A percentile compares a stretch with the other conserved stretches of the same genome.
phyloP scores from a whole-genome alignment of 371 early-diverging fungal genomes.

The Cokeromyces recurvatus region DNA sequence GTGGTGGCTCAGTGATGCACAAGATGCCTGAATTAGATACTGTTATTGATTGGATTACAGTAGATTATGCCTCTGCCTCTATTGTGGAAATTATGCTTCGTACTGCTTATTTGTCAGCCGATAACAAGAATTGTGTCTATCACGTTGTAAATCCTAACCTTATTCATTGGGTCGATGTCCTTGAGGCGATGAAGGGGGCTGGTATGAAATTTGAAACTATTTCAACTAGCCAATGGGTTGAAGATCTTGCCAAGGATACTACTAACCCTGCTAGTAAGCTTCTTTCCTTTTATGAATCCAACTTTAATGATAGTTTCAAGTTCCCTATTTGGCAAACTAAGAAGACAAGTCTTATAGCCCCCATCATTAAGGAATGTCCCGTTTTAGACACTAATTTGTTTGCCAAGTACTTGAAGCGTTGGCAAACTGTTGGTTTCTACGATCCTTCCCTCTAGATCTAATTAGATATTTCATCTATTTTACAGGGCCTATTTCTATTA shows the following conservation, averaged over 20 bases:
- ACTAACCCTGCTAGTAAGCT: constrained; percentile 31
- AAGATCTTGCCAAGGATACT: constrained; percentile 19
- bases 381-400: constrained; percentile 9
- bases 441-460: neutral
- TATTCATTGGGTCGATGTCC: constrained; percentile 19
- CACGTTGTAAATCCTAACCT: constrained; percentile 32
- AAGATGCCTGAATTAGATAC: constrained; percentile 25
- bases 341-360: constrained; percentile 3
- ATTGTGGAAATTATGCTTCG: constrained; percentile 31
- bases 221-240: constrained; percentile 22
- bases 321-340: constrained; percentile 26
- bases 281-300: constrained; percentile 24
- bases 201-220: constrained; percentile 31
- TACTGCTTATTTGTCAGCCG: constrained; percentile 4
- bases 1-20: constrained; percentile 19
- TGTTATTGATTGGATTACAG: constrained; percentile 33
- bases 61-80: constrained; percentile 24
- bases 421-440: constrained; percentile 20
- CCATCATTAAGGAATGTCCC: constrained; percentile 8
- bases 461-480: too few relatives aligned
- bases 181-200: constrained; percentile 16
- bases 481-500: too few relatives aligned
- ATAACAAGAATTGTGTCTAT: constrained; percentile 5
- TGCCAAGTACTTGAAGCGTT: constrained; percentile 8
- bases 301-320: constrained; percentile 7